phyloP scores from a whole-genome alignment of 1,284 basidiomycete genomes.

The Kwoniella shivajii region DNA sequence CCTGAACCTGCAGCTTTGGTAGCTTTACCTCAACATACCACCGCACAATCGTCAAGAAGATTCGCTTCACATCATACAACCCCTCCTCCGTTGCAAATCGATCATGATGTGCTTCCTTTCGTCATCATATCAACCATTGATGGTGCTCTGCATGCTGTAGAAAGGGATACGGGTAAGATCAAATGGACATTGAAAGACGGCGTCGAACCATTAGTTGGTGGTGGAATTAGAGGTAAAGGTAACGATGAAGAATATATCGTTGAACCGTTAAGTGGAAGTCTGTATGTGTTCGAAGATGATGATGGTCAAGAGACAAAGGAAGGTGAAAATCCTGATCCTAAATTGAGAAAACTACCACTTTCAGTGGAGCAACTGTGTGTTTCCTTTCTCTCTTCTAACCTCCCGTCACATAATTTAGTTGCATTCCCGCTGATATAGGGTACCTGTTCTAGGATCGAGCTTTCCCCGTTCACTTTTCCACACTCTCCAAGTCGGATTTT shows the following conservation, averaged over 20 bases:
- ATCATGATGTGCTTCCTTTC: constrained; percentile 51
- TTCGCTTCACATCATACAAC: constrained; percentile 7
- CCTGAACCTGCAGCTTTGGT: constrained; percentile 22
- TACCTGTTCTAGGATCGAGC: constrained; percentile 43
- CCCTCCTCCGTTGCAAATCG: constrained; percentile 29
- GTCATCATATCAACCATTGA: constrained; percentile 53
- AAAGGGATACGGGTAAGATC: constrained; percentile 45
- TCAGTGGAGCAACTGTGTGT: constrained; percentile 54
- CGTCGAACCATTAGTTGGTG: constrained; percentile 48
- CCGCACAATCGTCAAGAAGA: constrained; percentile 5
- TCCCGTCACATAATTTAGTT: neutral
- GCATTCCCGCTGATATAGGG: neutral
- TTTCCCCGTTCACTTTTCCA: constrained; percentile 52
- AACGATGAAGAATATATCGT: constrained; percentile 51
- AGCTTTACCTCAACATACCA: constrained; percentile 14
- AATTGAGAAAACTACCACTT: constrained; percentile 49
- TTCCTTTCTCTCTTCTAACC: neutral
- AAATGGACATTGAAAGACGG: constrained; percentile 48
- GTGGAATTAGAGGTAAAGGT: constrained; percentile 34
- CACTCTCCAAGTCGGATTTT: constrained; percentile 49
- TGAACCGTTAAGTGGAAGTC: constrained; percentile 51
- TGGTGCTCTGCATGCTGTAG: constrained; percentile 52
- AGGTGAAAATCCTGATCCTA: constrained; percentile 26
- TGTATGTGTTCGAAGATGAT: constrained; percentile 50
- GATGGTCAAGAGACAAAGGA: constrained; percentile 30